phyloP scores from a whole-genome alignment of 176 grass and related monocot species.

The Aegilops bicornis region DNA sequence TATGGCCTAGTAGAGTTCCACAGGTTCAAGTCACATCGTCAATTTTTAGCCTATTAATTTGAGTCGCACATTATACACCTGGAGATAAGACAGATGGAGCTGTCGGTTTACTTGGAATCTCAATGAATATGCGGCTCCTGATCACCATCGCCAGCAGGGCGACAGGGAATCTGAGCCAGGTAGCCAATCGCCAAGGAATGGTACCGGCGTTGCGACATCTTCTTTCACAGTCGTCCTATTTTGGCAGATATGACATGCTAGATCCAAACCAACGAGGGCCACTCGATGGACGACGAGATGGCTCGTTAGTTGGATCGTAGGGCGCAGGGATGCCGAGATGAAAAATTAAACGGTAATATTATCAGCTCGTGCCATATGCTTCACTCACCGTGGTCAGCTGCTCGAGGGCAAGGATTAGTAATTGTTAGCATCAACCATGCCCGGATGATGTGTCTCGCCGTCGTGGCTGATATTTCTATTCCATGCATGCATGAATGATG shows the following conservation, averaged over 20 bases:
- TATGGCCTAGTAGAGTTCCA: background rate
- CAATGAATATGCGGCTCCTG: constrained; percentile 8
- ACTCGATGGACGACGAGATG: background rate
- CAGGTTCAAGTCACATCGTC: background rate
- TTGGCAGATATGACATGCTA: background rate
- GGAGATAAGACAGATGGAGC: background rate
- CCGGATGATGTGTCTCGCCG: too few species aligned
- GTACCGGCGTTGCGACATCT: background rate
- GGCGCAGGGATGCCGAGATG: background rate
- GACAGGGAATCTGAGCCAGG: background rate
- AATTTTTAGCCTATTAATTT: background rate
- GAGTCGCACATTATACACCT: too few species aligned
- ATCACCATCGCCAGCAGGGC: background rate
- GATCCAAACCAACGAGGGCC: background rate
- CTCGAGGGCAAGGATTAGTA: too few species aligned
- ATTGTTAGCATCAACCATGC: too few species aligned
- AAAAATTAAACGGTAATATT: too few species aligned
- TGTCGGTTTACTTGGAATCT: background rate
- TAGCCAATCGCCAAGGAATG: constrained; percentile 7
- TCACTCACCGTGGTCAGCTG: background rate
- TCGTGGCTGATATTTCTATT: too few species aligned
- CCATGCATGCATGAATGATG: too few species aligned
- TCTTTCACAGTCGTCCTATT: background rate
- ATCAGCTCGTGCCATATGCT: too few species aligned
- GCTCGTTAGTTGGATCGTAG: background rate